Conservation (phyloP, 2,329 filamentous ascomycete species). For the Pseudogymnoascus sp. region DNA sequence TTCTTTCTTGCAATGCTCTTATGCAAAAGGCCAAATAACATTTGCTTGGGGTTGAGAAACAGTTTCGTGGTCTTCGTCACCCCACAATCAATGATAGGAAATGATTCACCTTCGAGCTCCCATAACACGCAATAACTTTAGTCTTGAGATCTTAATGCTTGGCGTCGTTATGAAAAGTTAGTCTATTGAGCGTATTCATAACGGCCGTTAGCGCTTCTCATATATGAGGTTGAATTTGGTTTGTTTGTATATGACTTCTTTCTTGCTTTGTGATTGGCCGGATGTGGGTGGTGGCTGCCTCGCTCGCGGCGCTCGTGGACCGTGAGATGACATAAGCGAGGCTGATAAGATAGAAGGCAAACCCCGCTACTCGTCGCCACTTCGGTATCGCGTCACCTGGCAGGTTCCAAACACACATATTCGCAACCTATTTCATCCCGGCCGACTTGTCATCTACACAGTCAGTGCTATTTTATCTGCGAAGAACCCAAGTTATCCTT, state of each 20-base stretch:
- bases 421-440: too few species aligned
- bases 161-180: neutral
- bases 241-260: too few species aligned
- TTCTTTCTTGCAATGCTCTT: neutral
- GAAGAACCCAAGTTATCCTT: too few species aligned
- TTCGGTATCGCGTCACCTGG: neutral
- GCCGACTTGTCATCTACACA: too few species aligned
- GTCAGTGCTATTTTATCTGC: too few species aligned
- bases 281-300: too few species aligned
- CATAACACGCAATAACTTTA: neutral
- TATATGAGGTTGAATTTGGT: too few species aligned
- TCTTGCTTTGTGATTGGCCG: too few species aligned
- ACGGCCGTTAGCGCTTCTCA: too few species aligned
- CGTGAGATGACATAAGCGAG: constrained; percentile 3
- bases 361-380: too few species aligned
- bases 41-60: neutral
- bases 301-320: too few species aligned
- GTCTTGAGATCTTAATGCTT: neutral
- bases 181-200: neutral
- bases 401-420: neutral
- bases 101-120: neutral
- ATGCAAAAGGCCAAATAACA: neutral
- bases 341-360: neutral
- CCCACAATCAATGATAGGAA: neutral
- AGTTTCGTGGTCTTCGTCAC: neutral